Evolutionary conservation across 108 stramenopile genomes (phyloP), one percentile per base, ranked within the genome.

Genomic region (Hondaea fermentalgiana): DNA sequence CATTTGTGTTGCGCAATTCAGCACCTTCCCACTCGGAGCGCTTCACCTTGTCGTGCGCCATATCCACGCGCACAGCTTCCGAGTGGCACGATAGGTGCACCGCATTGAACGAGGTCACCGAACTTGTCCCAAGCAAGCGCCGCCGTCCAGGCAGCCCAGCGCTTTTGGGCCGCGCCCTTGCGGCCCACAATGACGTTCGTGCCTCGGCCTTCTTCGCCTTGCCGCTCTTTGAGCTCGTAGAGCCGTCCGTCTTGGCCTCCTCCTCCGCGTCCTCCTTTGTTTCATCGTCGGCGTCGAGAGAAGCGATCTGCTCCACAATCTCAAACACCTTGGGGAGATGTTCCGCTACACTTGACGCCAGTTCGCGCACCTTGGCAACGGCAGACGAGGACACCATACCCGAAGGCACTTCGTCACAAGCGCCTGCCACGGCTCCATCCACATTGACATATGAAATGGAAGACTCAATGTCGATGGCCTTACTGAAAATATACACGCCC

Each of bases 1-100:
- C 91, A 51, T 91, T 55, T 43, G 92, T 90, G 90, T 92, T 92
- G 83, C 92, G 90, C 45, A 92, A 89, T n/a, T 90, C 44, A 5
- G 92, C 92, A 35, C 92, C 91, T 57, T 92, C 92, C 92, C 92
- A 92, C 88, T 92, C 92, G 28, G 87, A 57, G 49, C 90, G 90
- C 29, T 91, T 91, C 14, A 44, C 55, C 60, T 90, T 89, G 42
- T 72, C 45, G 47, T 57, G n/a, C 25, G 59, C 45, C 72, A 90
- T 53, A 44, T 92, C 92, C 45, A 91, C 91, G 28, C 91, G 92
- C 23, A 59, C 90, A 5, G 92, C 92, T 57, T 91, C 91, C 12
- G 72, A 53, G 72, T 92, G 92, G 69, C 92, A 92, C 53, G 87
- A 60, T 23, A 90, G 25, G 21, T 92, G 91, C 43, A 92, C 91